phyloP scores from a whole-genome alignment of 345 rosid species.

The Linum usitatissimum region DNA sequence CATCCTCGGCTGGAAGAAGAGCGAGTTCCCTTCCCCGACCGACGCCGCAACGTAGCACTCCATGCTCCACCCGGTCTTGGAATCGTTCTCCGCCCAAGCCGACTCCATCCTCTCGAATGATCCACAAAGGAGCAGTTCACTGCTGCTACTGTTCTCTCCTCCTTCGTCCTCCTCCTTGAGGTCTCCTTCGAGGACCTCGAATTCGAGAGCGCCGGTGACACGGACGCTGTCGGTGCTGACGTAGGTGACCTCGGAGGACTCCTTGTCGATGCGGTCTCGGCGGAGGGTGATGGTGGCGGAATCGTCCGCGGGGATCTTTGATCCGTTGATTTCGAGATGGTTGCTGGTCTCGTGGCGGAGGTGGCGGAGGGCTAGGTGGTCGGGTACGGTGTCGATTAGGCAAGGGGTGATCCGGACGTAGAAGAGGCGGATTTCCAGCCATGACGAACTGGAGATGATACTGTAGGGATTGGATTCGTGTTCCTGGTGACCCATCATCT shows the following conservation, averaged over 20 bases:
- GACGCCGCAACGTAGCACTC: conserved; percentile 55
- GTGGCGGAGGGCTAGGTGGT: conserved; percentile 55
- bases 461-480: conserved; percentile 31
- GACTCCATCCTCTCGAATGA: conserved; percentile 69
- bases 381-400: conserved; percentile 47
- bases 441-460: conserved; percentile 26
- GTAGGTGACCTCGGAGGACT: conserved; percentile 73
- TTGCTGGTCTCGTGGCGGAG: conserved; percentile 61
- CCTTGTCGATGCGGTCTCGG: conserved; percentile 62
- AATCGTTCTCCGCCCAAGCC: conserved; percentile 37
- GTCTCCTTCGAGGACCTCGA: conserved; percentile 48
- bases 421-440: conserved; percentile 87
- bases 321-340: conserved; percentile 76
- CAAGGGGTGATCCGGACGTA: conserved; percentile 71
- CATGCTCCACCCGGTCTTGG: conserved; percentile 68
- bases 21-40: conserved; percentile 30
- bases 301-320: conserved; percentile 48
- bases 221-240: conserved; percentile 77
- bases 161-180: conserved; percentile 4
- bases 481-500: conserved; percentile 22
- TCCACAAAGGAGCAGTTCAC: conserved; percentile 58
- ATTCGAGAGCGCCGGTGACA: conserved; percentile 62
- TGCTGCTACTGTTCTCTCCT: neutral
- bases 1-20: conserved; percentile 47
- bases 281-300: conserved; percentile 51